Conservation (phyloP, 75 land plant species). For the Azolla pinnata region DNA sequence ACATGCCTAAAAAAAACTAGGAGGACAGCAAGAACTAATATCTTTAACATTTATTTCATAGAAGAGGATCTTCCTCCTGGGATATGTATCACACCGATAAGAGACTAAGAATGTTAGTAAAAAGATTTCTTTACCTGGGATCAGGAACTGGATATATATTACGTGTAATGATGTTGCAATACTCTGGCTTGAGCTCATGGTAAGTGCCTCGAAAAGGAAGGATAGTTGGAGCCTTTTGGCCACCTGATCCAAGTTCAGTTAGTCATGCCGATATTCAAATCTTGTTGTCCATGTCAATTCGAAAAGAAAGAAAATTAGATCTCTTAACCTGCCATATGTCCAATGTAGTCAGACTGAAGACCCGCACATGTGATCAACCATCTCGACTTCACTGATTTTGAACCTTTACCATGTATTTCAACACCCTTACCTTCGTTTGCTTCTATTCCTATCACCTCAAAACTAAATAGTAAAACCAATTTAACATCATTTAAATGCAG, state of each 20-base stretch:
- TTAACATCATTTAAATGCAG: too few species aligned
- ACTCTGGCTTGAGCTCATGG: slow-evolving; percentile 32
- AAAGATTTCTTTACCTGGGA: slow-evolving; percentile 19
- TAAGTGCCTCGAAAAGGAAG: slow-evolving; percentile 28
- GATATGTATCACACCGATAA: background rate
- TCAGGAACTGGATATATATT: slow-evolving; percentile 37
- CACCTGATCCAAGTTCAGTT: too few species aligned
- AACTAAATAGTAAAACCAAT: too few species aligned
- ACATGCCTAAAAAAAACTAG: background rate
- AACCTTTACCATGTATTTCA: slow-evolving; percentile 15
- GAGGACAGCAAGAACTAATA: too few species aligned
- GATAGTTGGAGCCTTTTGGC: slow-evolving; percentile 26
- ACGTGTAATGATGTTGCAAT: slow-evolving; percentile 24
- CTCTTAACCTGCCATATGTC: slow-evolving; percentile 24
- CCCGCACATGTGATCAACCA: slow-evolving; percentile 38
- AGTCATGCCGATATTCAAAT: too few species aligned
- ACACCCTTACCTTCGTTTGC: slow-evolving; percentile 26
- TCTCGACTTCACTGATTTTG: slow-evolving; percentile 24
- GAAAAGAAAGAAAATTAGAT: too few species aligned
- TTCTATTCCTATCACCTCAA: slow-evolving; percentile 23
- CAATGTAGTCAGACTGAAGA: slow-evolving; percentile 32
- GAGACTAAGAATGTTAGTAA: background rate
- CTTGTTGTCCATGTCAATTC: too few species aligned
- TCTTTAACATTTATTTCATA: too few species aligned
- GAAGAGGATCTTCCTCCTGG: background rate